Evolutionary conservation across 352 stramenopile species (phyloP), one percentile per base, ranked within the genome.

Genomic region (Phytophthora parvispora): DNA sequence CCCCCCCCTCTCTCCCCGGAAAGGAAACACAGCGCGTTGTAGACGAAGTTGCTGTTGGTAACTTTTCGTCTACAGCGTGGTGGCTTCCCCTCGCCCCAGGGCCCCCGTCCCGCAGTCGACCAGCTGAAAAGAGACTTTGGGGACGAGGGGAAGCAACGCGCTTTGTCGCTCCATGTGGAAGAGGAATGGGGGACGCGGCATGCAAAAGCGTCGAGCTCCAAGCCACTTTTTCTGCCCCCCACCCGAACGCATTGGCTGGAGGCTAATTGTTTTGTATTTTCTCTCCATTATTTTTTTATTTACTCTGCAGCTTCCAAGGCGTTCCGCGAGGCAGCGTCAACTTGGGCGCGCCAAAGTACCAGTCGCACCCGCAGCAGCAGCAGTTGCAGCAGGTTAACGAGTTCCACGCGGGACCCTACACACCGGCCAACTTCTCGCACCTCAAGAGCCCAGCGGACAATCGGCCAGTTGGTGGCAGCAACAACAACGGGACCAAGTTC

Each of bases 301-400:
- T 47, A 3, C 5, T 7, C 12, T 27, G 31, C 67, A 83, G 75
- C 51, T 80, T 77, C 55, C 75, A 83, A 51, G 60, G 52, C 32
- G 64, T 43, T 52, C 51, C 67, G 36, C 67, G 75, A 56, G 48
- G 60, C 20, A 48, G 28, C 12, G 61, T 47, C 18, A 67, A 69
- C 64, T 43, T 75, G 28, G 34, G 25, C 7, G 29, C 60, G 47
- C 47, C 52, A 47, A 77, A 81, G 53, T 78, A 72, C 40, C 74
- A 77, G 52, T 43, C 38, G 29, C 75, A 78, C 13, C 72, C 70
- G 36, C 75, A 76, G 34, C 57, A 70, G 20, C 64, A 74, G 22
- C 59, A 61, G n/a, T 58, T 80, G 75, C 73, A 80, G 18, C 77
- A 83, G 43, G 64, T 77, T n/a, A 78, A 67, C 13, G 64, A 75